These are phyloP conservation scores for Trypanosoma vivax DNA, from an alignment of 208 protist species.

Conservation along the genomic window DNA sequence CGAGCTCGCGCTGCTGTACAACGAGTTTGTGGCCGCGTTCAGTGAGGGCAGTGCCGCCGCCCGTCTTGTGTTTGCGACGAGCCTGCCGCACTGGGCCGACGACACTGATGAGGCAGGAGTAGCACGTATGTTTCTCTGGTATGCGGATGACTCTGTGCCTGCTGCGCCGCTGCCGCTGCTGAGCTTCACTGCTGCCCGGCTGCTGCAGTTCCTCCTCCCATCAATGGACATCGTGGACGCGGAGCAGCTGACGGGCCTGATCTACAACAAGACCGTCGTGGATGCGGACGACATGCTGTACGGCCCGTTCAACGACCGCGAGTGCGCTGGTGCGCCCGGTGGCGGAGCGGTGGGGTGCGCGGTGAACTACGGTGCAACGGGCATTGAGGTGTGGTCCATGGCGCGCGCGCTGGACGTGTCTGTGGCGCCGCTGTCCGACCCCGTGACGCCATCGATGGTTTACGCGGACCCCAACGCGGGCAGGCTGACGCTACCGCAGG, in stretches of 20 bases:
- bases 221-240: slow-evolving; percentile 14
- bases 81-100: slow-evolving; percentile 41
- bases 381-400: too few species aligned
- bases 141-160: not conserved
- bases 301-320: slow-evolving; percentile 12
- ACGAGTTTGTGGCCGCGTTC: too few species aligned
- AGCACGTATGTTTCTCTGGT: slow-evolving; percentile 8
- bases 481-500: too few species aligned
- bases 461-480: too few species aligned
- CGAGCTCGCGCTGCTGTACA: too few species aligned
- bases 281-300: slow-evolving; percentile 18
- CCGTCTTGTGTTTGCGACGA: slow-evolving; percentile 30
- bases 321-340: too few species aligned
- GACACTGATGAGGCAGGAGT: not conserved
- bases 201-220: slow-evolving; percentile 7
- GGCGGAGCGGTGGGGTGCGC: too few species aligned
- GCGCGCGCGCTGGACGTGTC: too few species aligned
- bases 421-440: too few species aligned
- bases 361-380: too few species aligned
- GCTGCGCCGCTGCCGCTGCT: slow-evolving; percentile 5
- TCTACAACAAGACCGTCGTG: slow-evolving; percentile 21
- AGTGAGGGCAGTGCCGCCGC: too few species aligned
- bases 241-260: slow-evolving; percentile 2
- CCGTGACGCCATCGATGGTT: too few species aligned
- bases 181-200: slow-evolving; percentile 1